A percentile compares a stretch with the other conserved stretches of the same genome.
Evolutionary conservation across 179 eudicot genomes (phyloP).

Genomic region (Monotropa hypopitys): DNA sequence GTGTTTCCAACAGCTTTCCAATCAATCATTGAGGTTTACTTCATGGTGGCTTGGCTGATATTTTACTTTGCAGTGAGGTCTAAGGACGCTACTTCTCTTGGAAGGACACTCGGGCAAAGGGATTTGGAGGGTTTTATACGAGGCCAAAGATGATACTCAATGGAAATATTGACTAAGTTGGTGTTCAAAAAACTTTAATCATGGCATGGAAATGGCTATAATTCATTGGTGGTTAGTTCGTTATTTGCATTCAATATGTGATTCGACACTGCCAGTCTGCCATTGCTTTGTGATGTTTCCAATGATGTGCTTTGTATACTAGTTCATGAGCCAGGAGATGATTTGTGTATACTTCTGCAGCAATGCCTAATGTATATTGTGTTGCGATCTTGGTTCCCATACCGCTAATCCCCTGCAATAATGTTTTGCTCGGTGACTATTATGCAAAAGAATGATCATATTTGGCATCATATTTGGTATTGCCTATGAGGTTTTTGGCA

Average conservation of each 20-base stretch:
- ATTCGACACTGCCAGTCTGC: conserved; percentile 29
- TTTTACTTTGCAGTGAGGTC: conserved; percentile 62
- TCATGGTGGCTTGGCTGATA: conserved; percentile 79
- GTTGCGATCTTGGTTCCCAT: conserved; percentile 15
- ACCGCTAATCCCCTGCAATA: neutral
- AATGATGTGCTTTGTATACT: conserved; percentile 42
- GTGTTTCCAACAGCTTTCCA: conserved; percentile 48
- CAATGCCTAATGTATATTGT: conserved; percentile 27
- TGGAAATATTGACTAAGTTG: conserved; percentile 12
- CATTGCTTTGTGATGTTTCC: conserved; percentile 30
- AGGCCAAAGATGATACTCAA: conserved; percentile 43
- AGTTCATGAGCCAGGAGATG: conserved; percentile 34
- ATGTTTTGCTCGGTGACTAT: neutral
- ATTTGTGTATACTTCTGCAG: conserved; percentile 31
- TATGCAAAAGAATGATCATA: neutral
- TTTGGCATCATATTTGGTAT: neutral
- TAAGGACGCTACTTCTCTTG: conserved; percentile 51
- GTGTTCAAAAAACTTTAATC: conserved; percentile 17
- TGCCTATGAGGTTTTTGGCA: neutral
- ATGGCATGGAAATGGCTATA: conserved; percentile 19
- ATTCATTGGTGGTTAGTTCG: conserved; percentile 21
- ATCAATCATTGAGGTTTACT: conserved; percentile 75
- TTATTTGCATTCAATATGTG: conserved; percentile 19
- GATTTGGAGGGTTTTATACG: conserved; percentile 68
- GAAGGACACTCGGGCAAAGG: conserved; percentile 72